These are phyloP conservation scores for Aspergillus sclerotioniger DNA, from an alignment of 495 filamentous ascomycete species.

Conservation along the genomic window DNA sequence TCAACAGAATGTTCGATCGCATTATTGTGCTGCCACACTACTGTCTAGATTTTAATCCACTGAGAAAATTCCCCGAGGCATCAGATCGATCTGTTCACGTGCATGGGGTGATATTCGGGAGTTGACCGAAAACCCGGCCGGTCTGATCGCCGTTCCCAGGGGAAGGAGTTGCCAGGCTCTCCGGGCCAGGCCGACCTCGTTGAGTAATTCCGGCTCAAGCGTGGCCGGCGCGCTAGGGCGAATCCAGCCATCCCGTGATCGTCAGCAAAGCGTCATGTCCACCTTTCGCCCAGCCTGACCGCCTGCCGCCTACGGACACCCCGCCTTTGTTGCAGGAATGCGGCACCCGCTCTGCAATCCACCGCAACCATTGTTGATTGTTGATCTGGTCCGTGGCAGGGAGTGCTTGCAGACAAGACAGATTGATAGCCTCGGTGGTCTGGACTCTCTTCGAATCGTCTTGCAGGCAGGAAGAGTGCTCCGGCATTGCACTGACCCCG, in stretches of 20 bases:
- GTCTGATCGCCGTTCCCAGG: background rate
- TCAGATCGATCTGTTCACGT: background rate
- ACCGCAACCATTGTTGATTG: background rate
- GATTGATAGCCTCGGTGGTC: background rate
- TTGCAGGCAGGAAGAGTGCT: background rate
- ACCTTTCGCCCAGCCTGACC: background rate
- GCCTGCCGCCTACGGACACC: background rate
- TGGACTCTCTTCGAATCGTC: background rate
- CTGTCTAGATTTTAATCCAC: background rate
- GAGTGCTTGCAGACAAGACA: background rate
- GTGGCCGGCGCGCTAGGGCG: background rate
- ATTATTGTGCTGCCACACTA: background rate
- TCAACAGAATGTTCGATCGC: slow-evolving; percentile 20
- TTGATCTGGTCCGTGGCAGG: background rate
- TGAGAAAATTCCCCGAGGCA: background rate
- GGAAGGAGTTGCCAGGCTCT: background rate
- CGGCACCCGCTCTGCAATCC: background rate
- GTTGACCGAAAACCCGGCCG: background rate
- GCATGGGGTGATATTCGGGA: background rate
- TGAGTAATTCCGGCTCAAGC: background rate
- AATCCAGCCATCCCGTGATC: background rate
- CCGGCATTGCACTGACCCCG: background rate
- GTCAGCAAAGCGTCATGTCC: background rate
- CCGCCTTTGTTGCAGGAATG: background rate
- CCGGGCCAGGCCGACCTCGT: background rate